Percentiles rank a stretch among this genome's conserved stretches.
phyloP scores from a whole-genome alignment of 768 basidiomycete species.

The Russula ochroleuca region DNA sequence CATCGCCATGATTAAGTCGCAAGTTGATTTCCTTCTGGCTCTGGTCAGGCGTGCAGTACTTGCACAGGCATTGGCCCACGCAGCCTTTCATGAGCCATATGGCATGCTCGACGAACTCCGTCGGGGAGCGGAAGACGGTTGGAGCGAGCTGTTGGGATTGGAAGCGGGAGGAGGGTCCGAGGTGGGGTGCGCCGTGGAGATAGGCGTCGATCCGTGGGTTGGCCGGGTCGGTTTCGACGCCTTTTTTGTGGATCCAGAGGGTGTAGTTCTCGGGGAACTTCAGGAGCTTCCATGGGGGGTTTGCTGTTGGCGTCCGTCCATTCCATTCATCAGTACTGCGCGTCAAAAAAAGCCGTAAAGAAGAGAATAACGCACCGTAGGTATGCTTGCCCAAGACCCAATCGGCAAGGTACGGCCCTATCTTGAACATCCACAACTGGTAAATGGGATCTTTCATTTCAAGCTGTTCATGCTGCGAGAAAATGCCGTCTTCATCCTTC shows the following conservation, averaged over 20 bases:
- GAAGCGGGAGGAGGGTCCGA: not conserved
- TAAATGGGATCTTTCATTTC: fast-evolving
- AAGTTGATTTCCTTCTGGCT: constrained; percentile 2
- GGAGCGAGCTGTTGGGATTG: not conserved
- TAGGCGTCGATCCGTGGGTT: constrained; percentile 21
- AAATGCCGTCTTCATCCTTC: not conserved
- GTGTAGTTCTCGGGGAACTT: constrained; percentile 10
- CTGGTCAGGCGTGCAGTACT: constrained; percentile 12
- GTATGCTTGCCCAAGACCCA: constrained; percentile 7
- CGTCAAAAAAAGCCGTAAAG: not conserved
- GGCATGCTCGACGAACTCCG: constrained; percentile 25
- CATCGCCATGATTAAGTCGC: not conserved
- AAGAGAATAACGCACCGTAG: not conserved
- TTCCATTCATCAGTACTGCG: not conserved
- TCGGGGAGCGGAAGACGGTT: constrained; percentile 20
- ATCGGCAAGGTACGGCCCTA: constrained; percentile 16
- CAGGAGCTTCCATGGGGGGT: not conserved
- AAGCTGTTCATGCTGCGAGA: not conserved
- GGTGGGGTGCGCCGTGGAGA: constrained; percentile 13
- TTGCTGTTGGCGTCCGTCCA: not conserved
- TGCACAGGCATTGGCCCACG: constrained; percentile 7
- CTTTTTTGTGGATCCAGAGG: constrained; percentile 20
- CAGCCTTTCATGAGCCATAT: constrained; percentile 25
- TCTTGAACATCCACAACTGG: not conserved
- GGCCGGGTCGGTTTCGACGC: not conserved